Evolutionary conservation across 108 stramenopile species (phyloP).

Genomic region (Cyclostephanos tholiformis): DNA sequence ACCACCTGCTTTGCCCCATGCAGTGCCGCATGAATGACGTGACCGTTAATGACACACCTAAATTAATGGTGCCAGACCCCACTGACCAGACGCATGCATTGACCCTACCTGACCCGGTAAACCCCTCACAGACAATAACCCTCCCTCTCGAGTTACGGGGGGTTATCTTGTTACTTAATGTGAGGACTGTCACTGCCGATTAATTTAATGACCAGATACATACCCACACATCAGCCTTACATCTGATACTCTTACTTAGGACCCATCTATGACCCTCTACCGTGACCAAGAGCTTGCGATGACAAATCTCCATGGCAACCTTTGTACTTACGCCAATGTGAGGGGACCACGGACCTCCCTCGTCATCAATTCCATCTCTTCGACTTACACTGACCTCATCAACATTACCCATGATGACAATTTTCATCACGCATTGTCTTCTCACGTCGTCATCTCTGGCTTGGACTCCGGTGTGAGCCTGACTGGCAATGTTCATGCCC

Average conservation of each 20-base stretch:
- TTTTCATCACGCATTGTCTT: background rate
- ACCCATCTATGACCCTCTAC: background rate
- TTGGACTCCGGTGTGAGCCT: background rate
- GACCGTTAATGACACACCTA: slow-evolving; percentile 18
- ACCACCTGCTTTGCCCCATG: slow-evolving; percentile 36
- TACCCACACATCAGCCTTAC: background rate
- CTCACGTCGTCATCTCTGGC: background rate
- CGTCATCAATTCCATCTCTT: background rate
- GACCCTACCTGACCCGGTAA: background rate
- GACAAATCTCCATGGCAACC: background rate
- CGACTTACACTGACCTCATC: background rate
- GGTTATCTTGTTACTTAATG: background rate
- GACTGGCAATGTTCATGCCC: background rate
- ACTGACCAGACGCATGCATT: slow-evolving; percentile 15
- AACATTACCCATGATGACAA: too few species aligned
- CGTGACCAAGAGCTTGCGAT: slow-evolving; percentile 8
- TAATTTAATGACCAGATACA: background rate
- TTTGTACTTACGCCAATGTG: background rate
- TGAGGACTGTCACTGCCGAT: background rate
- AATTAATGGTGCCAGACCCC: slow-evolving; percentile 17
- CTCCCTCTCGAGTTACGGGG: slow-evolving; percentile 2
- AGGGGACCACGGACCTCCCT: background rate
- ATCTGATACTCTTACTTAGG: slow-evolving; percentile 2
- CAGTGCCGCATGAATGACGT: slow-evolving; percentile 24
- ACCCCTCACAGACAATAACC: background rate